phyloP scores from a whole-genome alignment of 176 grass and related monocot species.

The Metroxylon sagu region DNA sequence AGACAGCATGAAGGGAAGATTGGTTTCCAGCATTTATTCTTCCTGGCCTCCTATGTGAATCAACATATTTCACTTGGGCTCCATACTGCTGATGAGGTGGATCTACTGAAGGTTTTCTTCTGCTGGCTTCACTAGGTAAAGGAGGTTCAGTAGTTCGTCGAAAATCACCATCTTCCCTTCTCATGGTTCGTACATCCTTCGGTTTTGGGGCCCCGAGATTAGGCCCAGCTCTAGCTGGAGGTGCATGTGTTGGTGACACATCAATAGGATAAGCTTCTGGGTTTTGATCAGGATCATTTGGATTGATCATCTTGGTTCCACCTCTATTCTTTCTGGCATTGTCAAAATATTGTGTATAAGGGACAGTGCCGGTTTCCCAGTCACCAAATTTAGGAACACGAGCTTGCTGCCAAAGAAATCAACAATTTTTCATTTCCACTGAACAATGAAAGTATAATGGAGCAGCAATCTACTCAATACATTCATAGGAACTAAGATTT shows the following conservation, averaged over 20 bases:
- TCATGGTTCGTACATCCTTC: neutral
- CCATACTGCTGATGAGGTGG: neutral
- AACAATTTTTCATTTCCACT: no score
- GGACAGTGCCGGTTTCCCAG: neutral
- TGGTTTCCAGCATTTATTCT: neutral
- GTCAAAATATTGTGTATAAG: conserved; percentile 20
- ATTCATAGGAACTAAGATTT: no score
- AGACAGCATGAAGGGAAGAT: neutral
- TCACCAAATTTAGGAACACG: conserved; percentile 21
- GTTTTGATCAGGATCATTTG: conserved; percentile 14
- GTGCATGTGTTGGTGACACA: no score
- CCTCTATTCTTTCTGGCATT: conserved; percentile 9
- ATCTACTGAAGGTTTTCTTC: no score
- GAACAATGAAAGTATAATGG: no score
- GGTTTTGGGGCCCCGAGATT: neutral
- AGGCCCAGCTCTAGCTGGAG: neutral
- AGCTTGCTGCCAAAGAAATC: neutral
- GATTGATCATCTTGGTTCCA: conserved; percentile 4
- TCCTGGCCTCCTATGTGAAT: neutral
- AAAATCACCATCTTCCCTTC: neutral
- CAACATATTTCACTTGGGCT: neutral
- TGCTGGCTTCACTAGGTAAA: neutral
- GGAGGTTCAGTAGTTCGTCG: neutral
- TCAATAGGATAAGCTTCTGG: neutral
- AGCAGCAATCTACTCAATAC: no score